Percentiles rank a stretch among this genome's conserved stretches.
Evolutionary conservation across 768 basidiomycete species (phyloP).

Genomic region (Russula virescens): DNA sequence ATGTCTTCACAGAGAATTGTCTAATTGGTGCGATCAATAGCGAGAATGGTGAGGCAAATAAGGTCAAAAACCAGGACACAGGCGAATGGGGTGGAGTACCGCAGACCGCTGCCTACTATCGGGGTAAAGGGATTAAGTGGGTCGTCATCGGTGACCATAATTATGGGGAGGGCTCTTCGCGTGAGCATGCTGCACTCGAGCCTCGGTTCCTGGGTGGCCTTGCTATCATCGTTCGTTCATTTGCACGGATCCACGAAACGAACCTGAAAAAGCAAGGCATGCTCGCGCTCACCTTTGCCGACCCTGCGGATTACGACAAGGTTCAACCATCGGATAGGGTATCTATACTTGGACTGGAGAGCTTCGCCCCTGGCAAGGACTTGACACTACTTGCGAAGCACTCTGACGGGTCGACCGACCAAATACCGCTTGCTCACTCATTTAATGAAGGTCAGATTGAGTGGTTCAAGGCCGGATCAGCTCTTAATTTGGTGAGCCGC

Average conservation of each 20-base stretch:
- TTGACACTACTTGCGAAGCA: slow-evolving; percentile 80
- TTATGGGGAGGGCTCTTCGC: slow-evolving; percentile 97
- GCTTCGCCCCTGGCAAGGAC: slow-evolving; percentile 89
- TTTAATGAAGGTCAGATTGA: slow-evolving; percentile 97
- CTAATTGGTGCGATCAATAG: slow-evolving; percentile 95
- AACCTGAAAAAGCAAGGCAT: slow-evolving; percentile 99
- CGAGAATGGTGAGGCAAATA: slow-evolving; percentile 95
- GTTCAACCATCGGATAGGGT: slow-evolving; percentile 82
- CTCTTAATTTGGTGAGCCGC: slow-evolving; percentile 71
- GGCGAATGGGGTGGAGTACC: slow-evolving; percentile 86
- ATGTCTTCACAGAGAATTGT: slow-evolving; percentile 68
- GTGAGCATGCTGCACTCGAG: slow-evolving; percentile 96
- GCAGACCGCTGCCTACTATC: slow-evolving; percentile 80
- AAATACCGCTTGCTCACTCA: slow-evolving; percentile 79
- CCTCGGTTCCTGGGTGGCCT: slow-evolving; percentile 92
- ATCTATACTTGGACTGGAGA: slow-evolving; percentile 82
- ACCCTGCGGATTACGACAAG: slow-evolving; percentile 94
- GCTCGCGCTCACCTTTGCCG: slow-evolving; percentile 90
- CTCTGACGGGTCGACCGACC: slow-evolving; percentile 69
- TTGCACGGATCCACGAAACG: slow-evolving; percentile 97
- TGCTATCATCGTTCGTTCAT: slow-evolving; percentile 93
- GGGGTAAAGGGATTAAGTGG: slow-evolving; percentile 88
- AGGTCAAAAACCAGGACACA: slow-evolving; percentile 84
- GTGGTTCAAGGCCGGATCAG: slow-evolving; percentile 98
- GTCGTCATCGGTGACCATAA: slow-evolving; percentile 94